Conservation (phyloP, 495 filamentous ascomycete species). For the Trichoderma gamsii region DNA sequence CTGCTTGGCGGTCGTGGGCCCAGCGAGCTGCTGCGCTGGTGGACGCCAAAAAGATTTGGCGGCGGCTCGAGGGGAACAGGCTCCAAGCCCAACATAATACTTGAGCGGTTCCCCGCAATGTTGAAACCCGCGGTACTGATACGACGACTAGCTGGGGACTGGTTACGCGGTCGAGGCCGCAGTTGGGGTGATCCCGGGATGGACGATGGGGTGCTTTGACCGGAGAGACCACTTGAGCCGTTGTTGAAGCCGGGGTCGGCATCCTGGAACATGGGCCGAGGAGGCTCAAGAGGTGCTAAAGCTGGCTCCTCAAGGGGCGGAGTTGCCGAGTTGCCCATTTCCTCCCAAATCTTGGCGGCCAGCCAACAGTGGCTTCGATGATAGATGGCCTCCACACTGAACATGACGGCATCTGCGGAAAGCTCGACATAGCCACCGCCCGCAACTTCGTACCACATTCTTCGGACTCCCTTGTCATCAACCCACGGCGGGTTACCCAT, state of each 20-base stretch:
- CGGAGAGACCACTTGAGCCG: background rate
- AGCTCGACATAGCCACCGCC: constrained; percentile 67
- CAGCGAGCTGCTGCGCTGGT: constrained; percentile 23
- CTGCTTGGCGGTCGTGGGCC: constrained; percentile 26
- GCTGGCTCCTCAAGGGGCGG: constrained; percentile 20
- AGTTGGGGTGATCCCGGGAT: constrained; percentile 28
- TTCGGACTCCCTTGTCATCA: constrained; percentile 58
- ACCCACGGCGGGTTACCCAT: constrained; percentile 82
- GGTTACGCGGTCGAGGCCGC: constrained; percentile 28
- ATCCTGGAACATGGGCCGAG: constrained; percentile 29
- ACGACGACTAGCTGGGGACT: constrained; percentile 24
- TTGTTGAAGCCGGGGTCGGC: constrained; percentile 17
- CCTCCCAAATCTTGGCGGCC: constrained; percentile 65
- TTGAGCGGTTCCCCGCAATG: constrained; percentile 28
- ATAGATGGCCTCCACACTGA: constrained; percentile 85
- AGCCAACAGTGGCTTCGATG: constrained; percentile 89
- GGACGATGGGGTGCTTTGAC: background rate
- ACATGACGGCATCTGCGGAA: constrained; percentile 76
- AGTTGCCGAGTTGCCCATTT: constrained; percentile 2
- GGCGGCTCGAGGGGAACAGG: constrained; percentile 26
- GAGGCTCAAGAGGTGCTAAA: constrained; percentile 33
- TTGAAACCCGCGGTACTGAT: constrained; percentile 18
- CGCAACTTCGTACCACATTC: constrained; percentile 75
- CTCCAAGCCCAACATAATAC: constrained; percentile 43
- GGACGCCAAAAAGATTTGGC: constrained; percentile 14